These are phyloP conservation scores for Ophiostoma triangulosporum DNA, from an alignment of 2,329 filamentous ascomycete genomes.

Conservation along the genomic window DNA sequence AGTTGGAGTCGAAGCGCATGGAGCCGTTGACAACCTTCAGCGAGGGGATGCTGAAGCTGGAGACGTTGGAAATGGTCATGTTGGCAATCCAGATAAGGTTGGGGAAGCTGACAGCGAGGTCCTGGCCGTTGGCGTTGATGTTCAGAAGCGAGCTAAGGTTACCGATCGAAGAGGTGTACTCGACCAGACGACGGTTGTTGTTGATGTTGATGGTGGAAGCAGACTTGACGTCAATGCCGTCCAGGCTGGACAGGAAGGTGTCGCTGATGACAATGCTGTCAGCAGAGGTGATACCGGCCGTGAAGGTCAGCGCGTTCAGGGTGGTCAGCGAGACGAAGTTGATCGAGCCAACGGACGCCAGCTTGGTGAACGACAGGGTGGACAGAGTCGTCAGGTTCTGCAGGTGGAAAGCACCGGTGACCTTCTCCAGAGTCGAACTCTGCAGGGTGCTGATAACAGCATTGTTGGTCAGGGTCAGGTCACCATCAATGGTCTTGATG, in stretches of 20 bases:
- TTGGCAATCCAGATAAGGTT: slow-evolving; percentile 68
- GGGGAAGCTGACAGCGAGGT: slow-evolving; percentile 58
- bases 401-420: slow-evolving; percentile 59
- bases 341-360: slow-evolving; percentile 54
- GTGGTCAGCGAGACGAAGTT: slow-evolving; percentile 57
- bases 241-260: slow-evolving; percentile 66
- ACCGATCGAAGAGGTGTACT: slow-evolving; percentile 62
- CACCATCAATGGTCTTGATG: slow-evolving; percentile 40
- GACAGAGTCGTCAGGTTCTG: slow-evolving; percentile 55
- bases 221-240: slow-evolving; percentile 67
- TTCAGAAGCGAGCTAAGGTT: slow-evolving; percentile 59
- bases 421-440: slow-evolving; percentile 45
- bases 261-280: slow-evolving; percentile 64
- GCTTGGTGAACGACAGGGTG: slow-evolving; percentile 49
- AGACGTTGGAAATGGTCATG: slow-evolving; percentile 72
- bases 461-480: slow-evolving; percentile 47
- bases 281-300: slow-evolving; percentile 48
- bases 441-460: slow-evolving; percentile 47
- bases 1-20: slow-evolving; percentile 74
- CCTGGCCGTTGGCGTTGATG: slow-evolving; percentile 67
- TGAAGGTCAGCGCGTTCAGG: slow-evolving; percentile 34
- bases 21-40: slow-evolving; percentile 63
- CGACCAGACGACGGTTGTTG: slow-evolving; percentile 75
- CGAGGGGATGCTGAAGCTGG: slow-evolving; percentile 57
- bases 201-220: slow-evolving; percentile 66